Conservation (phyloP, 305 asterid genomes). For the Fraxinus nigra region DNA sequence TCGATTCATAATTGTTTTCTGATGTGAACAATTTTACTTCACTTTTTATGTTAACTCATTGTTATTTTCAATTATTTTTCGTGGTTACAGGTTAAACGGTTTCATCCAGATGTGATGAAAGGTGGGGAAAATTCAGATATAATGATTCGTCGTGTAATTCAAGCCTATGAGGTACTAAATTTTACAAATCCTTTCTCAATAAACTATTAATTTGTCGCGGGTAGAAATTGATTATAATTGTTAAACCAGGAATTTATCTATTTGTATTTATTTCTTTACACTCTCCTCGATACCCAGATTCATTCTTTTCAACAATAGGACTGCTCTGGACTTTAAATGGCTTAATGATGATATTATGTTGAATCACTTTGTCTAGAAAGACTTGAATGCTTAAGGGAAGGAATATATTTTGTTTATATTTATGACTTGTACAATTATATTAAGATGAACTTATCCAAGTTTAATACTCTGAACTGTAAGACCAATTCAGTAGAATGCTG, state of each 20-base stretch:
- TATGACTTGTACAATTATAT: background rate
- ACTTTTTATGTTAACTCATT: background rate
- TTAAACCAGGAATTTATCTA: background rate
- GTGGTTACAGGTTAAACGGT: conserved; percentile 63
- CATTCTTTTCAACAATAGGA: background rate
- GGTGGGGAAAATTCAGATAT: conserved; percentile 50
- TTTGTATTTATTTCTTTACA: background rate
- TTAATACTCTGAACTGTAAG: background rate
- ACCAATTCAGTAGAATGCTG: background rate
- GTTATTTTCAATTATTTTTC: background rate
- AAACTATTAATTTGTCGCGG: background rate
- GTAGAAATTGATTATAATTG: background rate
- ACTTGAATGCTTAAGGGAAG: background rate
- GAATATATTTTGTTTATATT: background rate
- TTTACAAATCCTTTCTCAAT: background rate
- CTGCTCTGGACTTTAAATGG: background rate
- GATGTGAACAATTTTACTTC: background rate
- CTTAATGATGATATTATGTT: background rate
- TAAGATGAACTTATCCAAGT: background rate
- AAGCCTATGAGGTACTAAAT: conserved; percentile 70
- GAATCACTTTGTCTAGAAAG: background rate
- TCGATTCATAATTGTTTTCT: background rate
- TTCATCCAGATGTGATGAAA: conserved; percentile 71
- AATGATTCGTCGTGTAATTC: conserved; percentile 73
- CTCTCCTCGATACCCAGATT: background rate